These are phyloP conservation scores for Fraxinus velutina DNA, from an alignment of 305 asterid species.

Conservation along the genomic window DNA sequence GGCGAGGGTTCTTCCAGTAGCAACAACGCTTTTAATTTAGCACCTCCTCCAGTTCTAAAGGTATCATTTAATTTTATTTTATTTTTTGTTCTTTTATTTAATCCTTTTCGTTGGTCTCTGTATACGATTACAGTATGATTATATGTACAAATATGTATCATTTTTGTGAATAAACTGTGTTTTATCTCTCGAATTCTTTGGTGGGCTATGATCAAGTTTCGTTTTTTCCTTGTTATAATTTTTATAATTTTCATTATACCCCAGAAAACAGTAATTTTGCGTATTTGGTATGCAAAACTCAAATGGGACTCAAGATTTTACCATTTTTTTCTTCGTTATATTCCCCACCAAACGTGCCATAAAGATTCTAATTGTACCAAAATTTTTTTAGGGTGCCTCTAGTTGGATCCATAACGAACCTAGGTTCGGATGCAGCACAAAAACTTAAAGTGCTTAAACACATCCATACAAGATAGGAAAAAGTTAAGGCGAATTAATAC, in stretches of 20 bases:
- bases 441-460: background rate
- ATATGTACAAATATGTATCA: background rate
- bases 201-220: conserved; percentile 3
- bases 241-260: background rate
- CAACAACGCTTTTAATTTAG: conserved; percentile 19
- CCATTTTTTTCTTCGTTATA: background rate
- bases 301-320: background rate
- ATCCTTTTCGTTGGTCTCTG: background rate
- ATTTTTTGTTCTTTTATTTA: background rate
- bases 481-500: background rate
- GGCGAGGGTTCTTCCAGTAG: conserved; percentile 32
- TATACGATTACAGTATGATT: background rate
- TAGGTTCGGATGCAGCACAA: background rate
- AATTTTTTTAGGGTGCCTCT: background rate
- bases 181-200: conserved; percentile 16
- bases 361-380: background rate
- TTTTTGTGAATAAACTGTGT: background rate
- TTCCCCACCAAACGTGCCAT: background rate
- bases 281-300: background rate
- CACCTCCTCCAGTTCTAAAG: conserved; percentile 34
- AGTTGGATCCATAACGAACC: background rate
- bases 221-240: background rate
- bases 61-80: conserved; percentile 21
- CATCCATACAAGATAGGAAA: background rate
- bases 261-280: background rate